Conservation (phyloP, 129 eudicot genomes). For the Solidago caesia region DNA sequence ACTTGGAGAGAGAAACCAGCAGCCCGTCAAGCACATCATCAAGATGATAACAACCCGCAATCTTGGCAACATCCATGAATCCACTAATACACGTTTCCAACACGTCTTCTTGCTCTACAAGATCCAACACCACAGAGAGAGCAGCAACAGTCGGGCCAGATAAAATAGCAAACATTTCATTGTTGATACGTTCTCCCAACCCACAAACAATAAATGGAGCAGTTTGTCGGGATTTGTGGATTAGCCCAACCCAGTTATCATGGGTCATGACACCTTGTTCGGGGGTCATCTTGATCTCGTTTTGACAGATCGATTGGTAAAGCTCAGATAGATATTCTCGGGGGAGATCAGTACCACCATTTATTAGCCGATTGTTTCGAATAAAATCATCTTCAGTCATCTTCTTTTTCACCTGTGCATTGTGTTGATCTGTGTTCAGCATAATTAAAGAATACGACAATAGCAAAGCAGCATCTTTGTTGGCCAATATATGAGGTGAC, state of each 20-base stretch:
- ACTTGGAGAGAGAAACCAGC: slow-evolving; percentile 73
- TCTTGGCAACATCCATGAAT: slow-evolving; percentile 59
- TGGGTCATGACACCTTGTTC: slow-evolving; percentile 57
- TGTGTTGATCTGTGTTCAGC: slow-evolving; percentile 90
- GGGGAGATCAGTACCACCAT: slow-evolving; percentile 79
- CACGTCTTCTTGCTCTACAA: slow-evolving; percentile 71
- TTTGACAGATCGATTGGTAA: slow-evolving; percentile 58
- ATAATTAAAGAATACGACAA: slow-evolving; percentile 71
- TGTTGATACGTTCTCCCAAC: slow-evolving; percentile 51
- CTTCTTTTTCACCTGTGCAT: slow-evolving; percentile 80
- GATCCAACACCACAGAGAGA: slow-evolving; percentile 72
- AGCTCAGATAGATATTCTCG: slow-evolving; percentile 63
- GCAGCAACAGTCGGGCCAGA: slow-evolving; percentile 90
- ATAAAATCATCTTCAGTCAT: slow-evolving; percentile 87
- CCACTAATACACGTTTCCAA: slow-evolving; percentile 69
- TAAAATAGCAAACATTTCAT: slow-evolving; percentile 67
- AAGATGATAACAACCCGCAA: slow-evolving; percentile 66
- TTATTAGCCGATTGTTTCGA: slow-evolving; percentile 67
- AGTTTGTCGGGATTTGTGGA: slow-evolving; percentile 56
- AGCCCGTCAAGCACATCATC: slow-evolving; percentile 67
- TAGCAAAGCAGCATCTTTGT: slow-evolving; percentile 70
- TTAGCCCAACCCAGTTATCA: slow-evolving; percentile 74
- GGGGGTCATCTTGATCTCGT: slow-evolving; percentile 71
- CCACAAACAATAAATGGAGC: slow-evolving; percentile 55
- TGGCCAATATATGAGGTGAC: slow-evolving; percentile 55